phyloP scores from a whole-genome alignment of 371 early-diverging fungal species.

The Circinella umbellata region DNA sequence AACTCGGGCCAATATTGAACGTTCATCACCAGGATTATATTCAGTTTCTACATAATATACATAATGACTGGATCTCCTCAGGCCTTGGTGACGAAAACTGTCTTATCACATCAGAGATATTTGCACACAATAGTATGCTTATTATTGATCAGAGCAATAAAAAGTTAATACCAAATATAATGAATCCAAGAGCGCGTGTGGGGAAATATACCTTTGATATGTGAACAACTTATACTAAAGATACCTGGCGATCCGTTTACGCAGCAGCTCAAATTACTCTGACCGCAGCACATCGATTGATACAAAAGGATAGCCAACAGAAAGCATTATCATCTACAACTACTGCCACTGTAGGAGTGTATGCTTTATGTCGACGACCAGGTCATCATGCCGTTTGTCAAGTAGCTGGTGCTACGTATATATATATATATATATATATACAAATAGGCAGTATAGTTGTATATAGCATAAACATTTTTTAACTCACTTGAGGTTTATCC shows the following conservation, averaged over 20 bases:
- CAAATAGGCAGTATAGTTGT: no score
- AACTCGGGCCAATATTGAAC: slow-evolving; percentile 56
- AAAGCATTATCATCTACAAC: slow-evolving; percentile 18
- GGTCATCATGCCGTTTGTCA: slow-evolving; percentile 67
- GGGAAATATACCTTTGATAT: slow-evolving; percentile 64
- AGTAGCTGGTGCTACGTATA: slow-evolving; percentile 55
- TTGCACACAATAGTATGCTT: slow-evolving; percentile 43
- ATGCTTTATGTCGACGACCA: slow-evolving; percentile 74
- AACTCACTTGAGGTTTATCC: no score
- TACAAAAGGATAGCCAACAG: slow-evolving; percentile 5
- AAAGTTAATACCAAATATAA: not conserved
- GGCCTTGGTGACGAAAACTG: slow-evolving; percentile 61
- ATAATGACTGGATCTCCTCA: slow-evolving; percentile 59
- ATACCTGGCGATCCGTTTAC: slow-evolving; percentile 71
- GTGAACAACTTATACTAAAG: slow-evolving; percentile 60
- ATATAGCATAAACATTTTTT: no score
- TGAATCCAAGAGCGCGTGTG: slow-evolving; percentile 21
- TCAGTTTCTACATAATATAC: slow-evolving; percentile 59
- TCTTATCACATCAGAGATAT: slow-evolving; percentile 58
- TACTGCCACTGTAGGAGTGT: slow-evolving; percentile 33
- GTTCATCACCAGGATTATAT: slow-evolving; percentile 67
- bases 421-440: no score
- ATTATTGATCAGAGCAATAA: slow-evolving; percentile 11
- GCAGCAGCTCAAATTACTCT: slow-evolving; percentile 69
- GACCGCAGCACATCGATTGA: slow-evolving; percentile 60